A percentile compares a stretch with the other conserved stretches of the same genome.
Conservation (phyloP, 495 filamentous ascomycete genomes). For the Xylaria acuta region DNA sequence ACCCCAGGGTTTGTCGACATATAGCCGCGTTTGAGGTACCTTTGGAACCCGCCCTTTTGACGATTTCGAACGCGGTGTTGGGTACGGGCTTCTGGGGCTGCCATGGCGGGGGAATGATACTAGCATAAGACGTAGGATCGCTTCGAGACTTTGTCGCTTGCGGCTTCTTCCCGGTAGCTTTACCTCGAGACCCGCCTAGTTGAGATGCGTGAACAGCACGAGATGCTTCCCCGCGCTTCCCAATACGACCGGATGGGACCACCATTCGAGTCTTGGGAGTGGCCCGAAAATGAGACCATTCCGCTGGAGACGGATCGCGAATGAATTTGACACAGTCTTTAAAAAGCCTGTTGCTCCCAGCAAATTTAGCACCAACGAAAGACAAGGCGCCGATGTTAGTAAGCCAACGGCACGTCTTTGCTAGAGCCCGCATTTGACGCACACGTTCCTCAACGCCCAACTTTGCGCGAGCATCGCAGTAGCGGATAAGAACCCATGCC, state of each 20-base stretch:
- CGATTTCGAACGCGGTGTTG: conserved; percentile 51
- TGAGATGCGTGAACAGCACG: conserved; percentile 43
- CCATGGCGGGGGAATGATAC: conserved; percentile 39
- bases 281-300: conserved; percentile 62
- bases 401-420: conserved; percentile 71
- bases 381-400: conserved; percentile 72
- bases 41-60: conserved; percentile 45
- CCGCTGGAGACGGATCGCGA: conserved; percentile 71
- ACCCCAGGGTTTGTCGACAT: conserved; percentile 50
- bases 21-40: conserved; percentile 54
- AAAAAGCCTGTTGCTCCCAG: conserved; percentile 51
- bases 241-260: conserved; percentile 38
- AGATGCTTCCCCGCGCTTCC: conserved; percentile 41
- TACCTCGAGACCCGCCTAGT: conserved; percentile 31
- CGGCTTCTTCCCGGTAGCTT: conserved; percentile 21
- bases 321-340: conserved; percentile 74
- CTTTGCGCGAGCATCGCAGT: conserved; percentile 67
- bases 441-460: conserved; percentile 62
- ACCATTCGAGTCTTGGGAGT: conserved; percentile 39
- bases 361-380: conserved; percentile 67
- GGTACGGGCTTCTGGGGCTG: conserved; percentile 51
- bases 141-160: conserved; percentile 16
- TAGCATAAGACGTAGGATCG: conserved; percentile 33
- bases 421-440: conserved; percentile 71
- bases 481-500: conserved; percentile 55